phyloP scores from a whole-genome alignment of 2,329 filamentous ascomycete genomes.

The Alternaria triticina region DNA sequence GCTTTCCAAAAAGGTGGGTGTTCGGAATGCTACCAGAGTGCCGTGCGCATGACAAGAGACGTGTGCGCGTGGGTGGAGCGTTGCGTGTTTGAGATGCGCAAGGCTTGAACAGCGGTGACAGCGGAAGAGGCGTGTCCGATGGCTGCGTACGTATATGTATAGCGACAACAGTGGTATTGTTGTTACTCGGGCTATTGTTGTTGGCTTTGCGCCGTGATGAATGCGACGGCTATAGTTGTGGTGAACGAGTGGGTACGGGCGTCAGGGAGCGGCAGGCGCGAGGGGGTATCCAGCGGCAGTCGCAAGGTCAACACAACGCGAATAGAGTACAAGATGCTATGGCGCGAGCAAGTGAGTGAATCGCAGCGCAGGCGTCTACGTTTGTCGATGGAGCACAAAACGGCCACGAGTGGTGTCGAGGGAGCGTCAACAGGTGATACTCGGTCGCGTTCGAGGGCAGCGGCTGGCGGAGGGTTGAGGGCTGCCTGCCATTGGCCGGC shows the following conservation, averaged over 20 bases:
- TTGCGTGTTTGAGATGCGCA: constrained; percentile 39
- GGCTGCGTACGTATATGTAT: constrained; percentile 23
- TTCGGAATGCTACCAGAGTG: constrained; percentile 27
- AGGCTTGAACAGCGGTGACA: constrained; percentile 33
- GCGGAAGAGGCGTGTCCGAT: constrained; percentile 27
- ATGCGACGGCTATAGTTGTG: constrained; percentile 10
- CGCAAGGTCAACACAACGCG: constrained; percentile 17
- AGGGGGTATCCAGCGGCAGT: constrained; percentile 18
- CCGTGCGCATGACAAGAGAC: constrained; percentile 39
- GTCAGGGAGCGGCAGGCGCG: constrained; percentile 36
- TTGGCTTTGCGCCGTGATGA: constrained; percentile 24
- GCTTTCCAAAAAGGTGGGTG: constrained; percentile 14
- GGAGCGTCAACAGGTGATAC: constrained; percentile 16
- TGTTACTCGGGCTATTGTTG: constrained; percentile 2
- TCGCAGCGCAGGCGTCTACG: constrained; percentile 36
- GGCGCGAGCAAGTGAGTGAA: constrained; percentile 22
- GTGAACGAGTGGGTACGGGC: constrained; percentile 11
- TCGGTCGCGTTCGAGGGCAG: constrained; percentile 14
- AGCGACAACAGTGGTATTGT: constrained; percentile 7
- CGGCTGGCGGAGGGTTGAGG: constrained; percentile 18
- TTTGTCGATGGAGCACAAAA: constrained; percentile 20
- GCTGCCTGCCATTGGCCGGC: constrained; percentile 22
- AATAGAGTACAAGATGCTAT: constrained; percentile 19
- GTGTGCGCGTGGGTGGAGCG: constrained; percentile 31
- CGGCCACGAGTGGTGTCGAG: constrained; percentile 36